Base-by-base conservation (phyloP, 1,284 basidiomycete species). In the Fistulina hepatica region DNA sequence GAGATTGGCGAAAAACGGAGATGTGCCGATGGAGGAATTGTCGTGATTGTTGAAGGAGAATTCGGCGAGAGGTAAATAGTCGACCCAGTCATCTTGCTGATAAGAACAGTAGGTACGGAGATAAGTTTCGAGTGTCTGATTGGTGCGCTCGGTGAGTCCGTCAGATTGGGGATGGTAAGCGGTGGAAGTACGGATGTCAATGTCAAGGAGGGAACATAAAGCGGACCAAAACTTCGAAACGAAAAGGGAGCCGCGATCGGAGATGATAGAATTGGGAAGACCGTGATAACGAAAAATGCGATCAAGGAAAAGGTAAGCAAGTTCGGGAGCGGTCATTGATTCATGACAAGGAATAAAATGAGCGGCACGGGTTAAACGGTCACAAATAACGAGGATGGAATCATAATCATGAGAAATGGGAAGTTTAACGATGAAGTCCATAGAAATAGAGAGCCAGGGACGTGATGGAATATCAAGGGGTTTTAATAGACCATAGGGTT, bases 341-440 rank as follows among this genome's bases (percentile, higher is more conserved):
- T 45, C 42, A 15, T 44, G 27, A 3, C 52, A 45, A 19, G 47
- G 45, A 34, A 60, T 55, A 39, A 65, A 59, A 32, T 52, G 42
- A 1, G 52, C 50, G 39, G 43, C 38, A 45, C 65, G 63, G n/a
- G 60, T 56, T 19, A 62, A 43, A 0, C 59, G 41, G 43, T 59
- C 52, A 3, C 63, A 54, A 1, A 65, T 39, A 3, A 66, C 59
- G 4, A 63, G 44, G 31, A 67, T 61, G 5, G 54, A 33, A 36
- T 59, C 48, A 44, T 41, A 60, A 1, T 51, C 52, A 0, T 49
- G 27, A 1, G 56, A 59, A 2, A n/a, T 6, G 2, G 60, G 63
- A 0, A 67, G 51, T 19, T 54, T 40, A 8, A 48, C 52, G 28
- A 67, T 63, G 44, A 56, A 51, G 44, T 67, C 63, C 54, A 64